A percentile compares a stretch with the other conserved stretches of the same genome.
Evolutionary conservation across 306 rosid species (phyloP).

Genomic region (Ceratonia siliqua): DNA sequence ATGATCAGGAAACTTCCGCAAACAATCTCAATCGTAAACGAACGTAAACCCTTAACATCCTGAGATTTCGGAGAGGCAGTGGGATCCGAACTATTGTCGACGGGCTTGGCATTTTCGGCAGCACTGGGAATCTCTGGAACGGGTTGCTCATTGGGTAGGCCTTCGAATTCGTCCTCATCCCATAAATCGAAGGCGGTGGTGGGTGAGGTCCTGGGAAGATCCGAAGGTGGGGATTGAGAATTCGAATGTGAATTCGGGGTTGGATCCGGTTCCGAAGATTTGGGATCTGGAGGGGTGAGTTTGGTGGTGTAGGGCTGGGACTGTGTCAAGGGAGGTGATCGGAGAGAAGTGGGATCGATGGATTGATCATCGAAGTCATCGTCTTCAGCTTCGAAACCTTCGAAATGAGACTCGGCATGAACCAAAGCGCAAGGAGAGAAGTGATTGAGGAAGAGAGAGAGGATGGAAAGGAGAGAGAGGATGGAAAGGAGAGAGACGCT

Average conservation of each 20-base stretch:
- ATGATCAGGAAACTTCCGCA: conserved; percentile 66
- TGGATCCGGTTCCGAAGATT: conserved; percentile 29
- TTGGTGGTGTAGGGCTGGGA: conserved; percentile 37
- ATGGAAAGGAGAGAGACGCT: neutral
- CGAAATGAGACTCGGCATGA: conserved; percentile 73
- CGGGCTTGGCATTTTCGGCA: conserved; percentile 36
- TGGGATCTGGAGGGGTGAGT: conserved; percentile 30
- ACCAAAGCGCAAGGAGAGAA: conserved; percentile 36
- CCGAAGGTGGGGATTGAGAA: conserved; percentile 36
- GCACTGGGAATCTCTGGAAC: conserved; percentile 19
- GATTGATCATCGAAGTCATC: conserved; percentile 59
- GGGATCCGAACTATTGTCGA: conserved; percentile 35
- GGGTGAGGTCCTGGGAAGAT: conserved; percentile 55
- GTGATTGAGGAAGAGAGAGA: conserved; percentile 33
- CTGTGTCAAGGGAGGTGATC: conserved; percentile 58
- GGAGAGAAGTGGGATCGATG: conserved; percentile 53
- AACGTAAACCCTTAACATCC: conserved; percentile 16
- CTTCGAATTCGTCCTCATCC: conserved; percentile 99
- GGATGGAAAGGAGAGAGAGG: conserved; percentile 1
- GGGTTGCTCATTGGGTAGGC: conserved; percentile 54
- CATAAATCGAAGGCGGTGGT: conserved; percentile 68
- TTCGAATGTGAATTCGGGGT: conserved; percentile 16
- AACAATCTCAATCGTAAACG: conserved; percentile 64
- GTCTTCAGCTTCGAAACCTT: conserved; percentile 78
- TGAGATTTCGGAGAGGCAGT: conserved; percentile 8